Conservation (phyloP, 2,329 filamentous ascomycete genomes). For the Xylaria sp. region DNA sequence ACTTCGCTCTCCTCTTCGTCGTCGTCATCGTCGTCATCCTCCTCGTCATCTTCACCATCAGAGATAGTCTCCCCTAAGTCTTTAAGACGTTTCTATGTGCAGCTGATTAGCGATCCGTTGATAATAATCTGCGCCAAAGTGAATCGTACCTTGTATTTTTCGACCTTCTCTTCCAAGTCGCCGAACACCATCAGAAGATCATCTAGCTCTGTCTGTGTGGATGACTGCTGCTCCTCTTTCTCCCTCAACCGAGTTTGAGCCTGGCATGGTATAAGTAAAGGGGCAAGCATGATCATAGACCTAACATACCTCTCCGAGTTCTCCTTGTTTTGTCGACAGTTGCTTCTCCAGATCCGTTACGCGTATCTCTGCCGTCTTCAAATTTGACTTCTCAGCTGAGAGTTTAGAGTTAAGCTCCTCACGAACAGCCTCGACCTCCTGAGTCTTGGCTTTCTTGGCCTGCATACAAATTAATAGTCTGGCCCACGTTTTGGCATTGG, state of each 20-base stretch:
- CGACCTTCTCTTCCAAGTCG: conserved; percentile 80
- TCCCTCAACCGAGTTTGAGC: conserved; percentile 51
- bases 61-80: conserved; percentile 77
- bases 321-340: conserved; percentile 41
- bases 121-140: not conserved
- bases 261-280: conserved; percentile 38
- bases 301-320: conserved; percentile 48
- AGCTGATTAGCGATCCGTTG: conserved; percentile 33
- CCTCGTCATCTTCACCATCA: conserved; percentile 73
- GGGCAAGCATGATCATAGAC: conserved; percentile 12
- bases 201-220: conserved; percentile 78
- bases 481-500: not conserved
- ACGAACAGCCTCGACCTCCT: conserved; percentile 67
- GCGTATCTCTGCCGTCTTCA: conserved; percentile 59
- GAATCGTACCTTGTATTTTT: conserved; percentile 74
- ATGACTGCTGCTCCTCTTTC: conserved; percentile 70
- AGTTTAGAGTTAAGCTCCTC: conserved; percentile 57
- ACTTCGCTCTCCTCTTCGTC: conserved; percentile 50
- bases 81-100: conserved; percentile 65
- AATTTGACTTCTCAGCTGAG: conserved; percentile 43
- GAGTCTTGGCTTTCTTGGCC: conserved; percentile 67
- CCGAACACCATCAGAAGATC: conserved; percentile 84
- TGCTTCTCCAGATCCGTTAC: conserved; percentile 62
- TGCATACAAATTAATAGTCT: conserved; percentile 47
- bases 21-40: conserved; percentile 63